phyloP scores from a whole-genome alignment of 2,329 filamentous ascomycete species.

The Penicillium frequentans region DNA sequence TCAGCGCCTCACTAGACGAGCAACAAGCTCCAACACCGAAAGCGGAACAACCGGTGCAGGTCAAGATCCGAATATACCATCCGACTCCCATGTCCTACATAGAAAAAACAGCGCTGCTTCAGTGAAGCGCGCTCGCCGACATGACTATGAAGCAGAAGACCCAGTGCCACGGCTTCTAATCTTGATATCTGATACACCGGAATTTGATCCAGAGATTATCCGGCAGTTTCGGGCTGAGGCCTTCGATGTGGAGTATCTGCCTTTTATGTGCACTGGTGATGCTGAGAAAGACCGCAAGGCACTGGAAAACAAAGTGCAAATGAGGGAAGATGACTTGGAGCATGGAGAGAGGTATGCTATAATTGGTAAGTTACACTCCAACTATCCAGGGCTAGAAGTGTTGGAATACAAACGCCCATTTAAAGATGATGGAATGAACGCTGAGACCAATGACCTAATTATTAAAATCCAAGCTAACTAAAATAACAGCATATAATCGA shows the following conservation, averaged over 20 bases:
- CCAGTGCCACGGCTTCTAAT: conserved; percentile 26
- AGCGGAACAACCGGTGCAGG: background rate
- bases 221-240: conserved; percentile 59
- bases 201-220: conserved; percentile 54
- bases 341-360: conserved; percentile 59
- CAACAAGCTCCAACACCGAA: conserved; percentile 10
- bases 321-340: conserved; percentile 54
- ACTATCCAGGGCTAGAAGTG: background rate
- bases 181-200: conserved; percentile 29
- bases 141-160: conserved; percentile 11
- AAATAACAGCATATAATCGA: conserved; percentile 55
- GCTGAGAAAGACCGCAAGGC: conserved; percentile 51
- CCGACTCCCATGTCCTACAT: conserved; percentile 3
- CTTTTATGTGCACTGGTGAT: conserved; percentile 35
- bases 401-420: background rate
- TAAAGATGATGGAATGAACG: background rate
- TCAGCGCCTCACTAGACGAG: conserved; percentile 18
- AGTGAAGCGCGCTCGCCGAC: conserved; percentile 12
- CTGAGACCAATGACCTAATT: background rate
- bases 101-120: conserved; percentile 16
- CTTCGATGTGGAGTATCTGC: conserved; percentile 57
- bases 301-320: conserved; percentile 50
- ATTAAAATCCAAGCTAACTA: background rate
- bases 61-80: background rate
- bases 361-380: conserved; percentile 48